Base-by-base conservation (phyloP, 306 rosid species). In the Trifolium fragiferum region DNA sequence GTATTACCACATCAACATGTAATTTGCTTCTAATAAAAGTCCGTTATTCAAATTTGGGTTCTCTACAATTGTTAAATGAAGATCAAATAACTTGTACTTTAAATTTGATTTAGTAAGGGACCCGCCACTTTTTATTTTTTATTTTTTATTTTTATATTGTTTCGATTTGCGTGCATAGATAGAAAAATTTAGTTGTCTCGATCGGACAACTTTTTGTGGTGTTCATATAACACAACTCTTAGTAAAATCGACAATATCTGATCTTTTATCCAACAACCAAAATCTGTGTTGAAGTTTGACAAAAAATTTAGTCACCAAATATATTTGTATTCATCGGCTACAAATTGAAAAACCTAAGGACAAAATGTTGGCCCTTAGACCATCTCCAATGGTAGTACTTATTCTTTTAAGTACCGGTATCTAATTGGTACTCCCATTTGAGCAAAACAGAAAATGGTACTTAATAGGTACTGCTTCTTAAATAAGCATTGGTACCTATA, bases 311-410 rank as follows among this genome's bases (percentile, higher is more conserved):
- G 1, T 20, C 12, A 50, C 2, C 2, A 0, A 2, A 50, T 8
- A 18, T 0, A 53, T 18, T 53, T 5, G 1, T 19, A 53, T 19
- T 35, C 18, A 5, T 46, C 18, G 4, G 0, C 60, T 10, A 19
- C 59, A 72, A 80, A 72, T n/a, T 55, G 53, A 58, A 67, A 64
- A n/a, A 4, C 65, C 58, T 53, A 32, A 66, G 37, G 37, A 59
- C 10, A 18, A 15, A 21, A 55, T 70, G 51, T 40, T 19, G 7
- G 72, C 38, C 57, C 16, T 23, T n/a, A n/a, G n/a, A n/a, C n/a
- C n/a, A n/a, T n/a, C n/a, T n/a, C n/a, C n/a, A n/a, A n/a, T n/a
- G n/a, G n/a, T n/a, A n/a, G n/a, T n/a, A n/a, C n/a, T n/a, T n/a
- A n/a, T n/a, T n/a, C n/a, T n/a, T n/a, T n/a, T n/a, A n/a, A n/a